Conservation (phyloP, 305 asterid species). For the Fraxinus xanthoxyloides region DNA sequence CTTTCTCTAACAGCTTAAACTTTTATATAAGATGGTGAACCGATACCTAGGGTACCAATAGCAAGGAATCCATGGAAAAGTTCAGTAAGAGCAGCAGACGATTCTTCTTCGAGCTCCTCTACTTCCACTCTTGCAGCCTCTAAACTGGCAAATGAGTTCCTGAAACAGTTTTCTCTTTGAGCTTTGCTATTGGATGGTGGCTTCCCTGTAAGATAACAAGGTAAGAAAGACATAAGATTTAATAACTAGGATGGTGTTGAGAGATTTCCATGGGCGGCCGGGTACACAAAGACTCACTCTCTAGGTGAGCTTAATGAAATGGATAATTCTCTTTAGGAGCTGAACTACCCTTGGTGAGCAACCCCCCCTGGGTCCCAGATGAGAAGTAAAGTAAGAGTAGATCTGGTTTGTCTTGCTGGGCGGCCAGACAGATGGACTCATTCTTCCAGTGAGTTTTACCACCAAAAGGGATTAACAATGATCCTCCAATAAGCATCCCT, state of each 20-base stretch:
- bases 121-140: constrained; percentile 57
- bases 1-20: not conserved
- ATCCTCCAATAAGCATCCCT: not conserved
- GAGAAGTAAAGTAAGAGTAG: not conserved
- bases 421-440: not conserved
- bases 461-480: not conserved
- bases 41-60: constrained; percentile 78
- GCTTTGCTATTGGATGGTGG: constrained; percentile 38
- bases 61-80: constrained; percentile 95
- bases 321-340: constrained; percentile 28
- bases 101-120: constrained; percentile 57
- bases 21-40: not conserved
- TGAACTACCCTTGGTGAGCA: not conserved
- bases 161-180: constrained; percentile 50
- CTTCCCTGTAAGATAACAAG: constrained; percentile 35
- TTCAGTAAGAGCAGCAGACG: constrained; percentile 51
- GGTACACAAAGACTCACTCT: not conserved
- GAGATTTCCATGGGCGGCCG: not conserved
- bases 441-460: not conserved
- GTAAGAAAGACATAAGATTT: not conserved
- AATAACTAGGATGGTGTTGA: not conserved
- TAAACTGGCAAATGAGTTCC: constrained; percentile 64
- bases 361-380: not conserved
- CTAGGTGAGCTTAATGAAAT: constrained; percentile 38
- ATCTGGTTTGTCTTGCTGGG: not conserved